Evolutionary conservation across 1,284 basidiomycete species (phyloP).

Genomic region (Spongispora temasekensis): DNA sequence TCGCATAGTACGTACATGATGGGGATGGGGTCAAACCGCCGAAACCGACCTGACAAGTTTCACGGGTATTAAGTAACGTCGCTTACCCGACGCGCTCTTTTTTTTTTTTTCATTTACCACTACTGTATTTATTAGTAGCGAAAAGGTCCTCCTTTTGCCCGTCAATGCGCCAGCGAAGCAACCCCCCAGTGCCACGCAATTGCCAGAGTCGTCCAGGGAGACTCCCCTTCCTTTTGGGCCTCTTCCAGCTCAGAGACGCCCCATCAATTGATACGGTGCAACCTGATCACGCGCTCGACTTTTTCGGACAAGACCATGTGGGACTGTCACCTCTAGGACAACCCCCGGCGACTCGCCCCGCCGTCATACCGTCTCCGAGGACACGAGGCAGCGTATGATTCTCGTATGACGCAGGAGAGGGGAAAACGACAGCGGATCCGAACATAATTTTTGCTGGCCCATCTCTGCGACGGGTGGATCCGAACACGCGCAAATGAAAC

Average conservation of each 20-base stretch:
- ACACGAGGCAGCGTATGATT: constrained; percentile 9
- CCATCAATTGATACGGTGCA: constrained; percentile 3
- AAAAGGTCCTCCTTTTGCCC: neutral
- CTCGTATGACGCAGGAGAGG: neutral
- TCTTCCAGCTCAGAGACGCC: constrained; percentile 12
- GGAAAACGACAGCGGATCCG: no score
- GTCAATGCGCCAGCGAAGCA: constrained; percentile 1
- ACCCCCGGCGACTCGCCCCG: neutral
- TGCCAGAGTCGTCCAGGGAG: constrained; percentile 9
- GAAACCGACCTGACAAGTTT: constrained; percentile 23
- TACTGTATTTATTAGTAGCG: no score
- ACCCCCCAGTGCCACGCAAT: neutral
- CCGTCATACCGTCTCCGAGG: constrained; percentile 29
- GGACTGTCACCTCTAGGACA: neutral
- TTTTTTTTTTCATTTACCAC: neutral
- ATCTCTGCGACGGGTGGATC: neutral
- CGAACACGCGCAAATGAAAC: neutral
- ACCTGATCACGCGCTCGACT: neutral
- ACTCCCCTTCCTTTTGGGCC: constrained; percentile 1
- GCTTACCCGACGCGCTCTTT: constrained; percentile 9
- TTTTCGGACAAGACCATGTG: constrained; percentile 2
- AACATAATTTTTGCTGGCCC: no score
- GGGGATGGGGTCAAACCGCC: constrained; percentile 8
- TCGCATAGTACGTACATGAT: no score
- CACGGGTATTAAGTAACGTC: constrained; percentile 8